Evolutionary conservation across 805 yeast genomes (phyloP), one percentile per base, ranked within the genome.

Genomic region (Lipomyces kockii): DNA sequence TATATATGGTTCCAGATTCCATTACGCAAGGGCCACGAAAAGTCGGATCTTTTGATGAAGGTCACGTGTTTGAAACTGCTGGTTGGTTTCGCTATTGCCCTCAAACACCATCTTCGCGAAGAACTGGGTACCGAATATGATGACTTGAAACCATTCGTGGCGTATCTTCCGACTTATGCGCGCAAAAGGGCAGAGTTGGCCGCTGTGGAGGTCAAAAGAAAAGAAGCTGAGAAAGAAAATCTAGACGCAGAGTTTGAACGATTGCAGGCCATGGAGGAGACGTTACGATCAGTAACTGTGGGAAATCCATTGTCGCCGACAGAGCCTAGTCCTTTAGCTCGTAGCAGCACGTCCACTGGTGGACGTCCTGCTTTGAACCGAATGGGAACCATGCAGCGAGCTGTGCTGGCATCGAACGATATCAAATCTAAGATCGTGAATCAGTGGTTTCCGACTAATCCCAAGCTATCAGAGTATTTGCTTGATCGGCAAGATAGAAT

Each of bases 21-120:
- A 2, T 22, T 66, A 9, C 65, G 70, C 17, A 57, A 63, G 29
- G 72, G 71, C 17, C 52, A 54, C 55, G 71, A 69, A 27, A 59
- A 60, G 56, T 49, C 60, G 17, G 68, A 64, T 52, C 46, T 61
- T 35, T 32, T 69, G 58, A 34, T 20, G 56, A 68, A 68, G 53
- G 58, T 64, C 27, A 57, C 63, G 14, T 57, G 59, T 3, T 52
- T 69, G 35, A 69, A 62, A 58, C 65, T 69, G 32, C 39, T 69
- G 52, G 56, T 62, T 6, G 72, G 64, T 12, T 69, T 69, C 27
- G 58, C 71, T 4, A 61, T 69, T 8, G 72, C 72, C 20, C 64
- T 68, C 11, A 69, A 69, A 52, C 72, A 69, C 29, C 72, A 69
- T 46, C 68, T 69, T n/a, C 68, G 72, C 1, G 72, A 69, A 52